phyloP scores from a whole-genome alignment of 176 grass and related monocot genomes.

The Ananas comosus region DNA sequence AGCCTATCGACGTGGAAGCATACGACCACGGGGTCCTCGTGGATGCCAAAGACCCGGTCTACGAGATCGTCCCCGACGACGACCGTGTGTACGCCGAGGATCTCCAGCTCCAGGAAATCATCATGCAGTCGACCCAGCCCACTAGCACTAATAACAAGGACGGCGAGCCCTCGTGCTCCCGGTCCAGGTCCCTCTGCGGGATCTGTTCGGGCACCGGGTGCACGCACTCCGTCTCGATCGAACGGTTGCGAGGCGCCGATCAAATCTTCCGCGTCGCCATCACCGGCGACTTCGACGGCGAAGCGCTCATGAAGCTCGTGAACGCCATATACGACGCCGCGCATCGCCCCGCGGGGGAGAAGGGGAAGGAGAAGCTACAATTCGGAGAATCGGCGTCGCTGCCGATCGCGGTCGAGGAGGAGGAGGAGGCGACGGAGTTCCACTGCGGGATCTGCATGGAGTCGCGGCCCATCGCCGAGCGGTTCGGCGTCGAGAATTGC shows the following conservation, averaged over 20 bases:
- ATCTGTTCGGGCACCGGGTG: not conserved
- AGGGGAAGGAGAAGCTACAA: not conserved
- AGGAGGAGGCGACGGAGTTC: not conserved
- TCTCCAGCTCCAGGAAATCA: slow-evolving; percentile 42
- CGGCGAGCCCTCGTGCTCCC: slow-evolving; percentile 9
- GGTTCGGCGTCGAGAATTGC: slow-evolving; percentile 36
- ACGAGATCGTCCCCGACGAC: not conserved
- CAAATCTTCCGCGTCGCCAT: not conserved
- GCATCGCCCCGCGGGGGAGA: too few species aligned
- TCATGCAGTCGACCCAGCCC: slow-evolving; percentile 9
- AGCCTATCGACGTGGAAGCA: not conserved
- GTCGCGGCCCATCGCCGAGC: not conserved
- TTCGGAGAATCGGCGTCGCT: not conserved
- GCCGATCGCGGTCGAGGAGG: not conserved
- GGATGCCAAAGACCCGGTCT: too few species aligned
- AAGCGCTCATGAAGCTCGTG: too few species aligned
- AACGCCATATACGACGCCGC: too few species aligned
- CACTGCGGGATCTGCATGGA: slow-evolving; percentile 62
- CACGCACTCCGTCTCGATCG: not conserved
- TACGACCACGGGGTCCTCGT: not conserved
- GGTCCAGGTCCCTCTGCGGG: slow-evolving; percentile 22
- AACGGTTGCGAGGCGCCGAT: not conserved
- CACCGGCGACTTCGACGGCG: too few species aligned
- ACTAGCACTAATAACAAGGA: not conserved
- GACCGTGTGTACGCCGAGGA: slow-evolving; percentile 24